A percentile compares a stretch with the other conserved stretches of the same genome.
Conservation (phyloP, 2,329 filamentous ascomycete species). For the Ceratocystiopsis brevicomis region DNA sequence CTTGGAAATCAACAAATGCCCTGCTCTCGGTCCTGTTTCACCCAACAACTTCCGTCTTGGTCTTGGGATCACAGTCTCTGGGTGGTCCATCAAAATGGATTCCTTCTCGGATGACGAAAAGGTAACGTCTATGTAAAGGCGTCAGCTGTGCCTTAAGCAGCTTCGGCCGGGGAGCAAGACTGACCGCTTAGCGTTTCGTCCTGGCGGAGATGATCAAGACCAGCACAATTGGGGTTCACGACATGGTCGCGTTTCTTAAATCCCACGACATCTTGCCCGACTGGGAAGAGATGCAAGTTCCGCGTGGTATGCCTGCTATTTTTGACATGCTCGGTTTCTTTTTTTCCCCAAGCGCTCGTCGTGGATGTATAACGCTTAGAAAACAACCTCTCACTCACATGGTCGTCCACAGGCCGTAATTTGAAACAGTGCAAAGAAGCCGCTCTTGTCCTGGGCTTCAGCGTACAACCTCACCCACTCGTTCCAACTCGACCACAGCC, state of each 20-base stretch:
- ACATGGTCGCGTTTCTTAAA: constrained; percentile 28
- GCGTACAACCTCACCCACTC: neutral
- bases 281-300: constrained; percentile 19
- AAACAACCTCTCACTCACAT: neutral
- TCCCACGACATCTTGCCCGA: constrained; percentile 14
- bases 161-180: too few relatives aligned
- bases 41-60: too few relatives aligned
- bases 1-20: too few relatives aligned
- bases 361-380: too few relatives aligned
- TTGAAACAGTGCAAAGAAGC: constrained; percentile 17
- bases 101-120: constrained; percentile 32
- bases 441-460: constrained; percentile 13
- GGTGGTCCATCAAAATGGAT: constrained; percentile 17
- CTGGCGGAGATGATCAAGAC: constrained; percentile 39
- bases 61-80: too few relatives aligned
- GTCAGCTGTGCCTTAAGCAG: too few relatives aligned
- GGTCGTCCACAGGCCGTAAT: constrained; percentile 14
- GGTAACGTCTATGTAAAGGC: constrained; percentile 17
- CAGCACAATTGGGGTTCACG: constrained; percentile 28
- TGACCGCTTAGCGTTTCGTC: constrained; percentile 28
- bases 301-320: constrained; percentile 13
- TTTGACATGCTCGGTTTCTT: too few relatives aligned
- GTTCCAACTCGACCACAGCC: too few relatives aligned
- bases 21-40: too few relatives aligned
- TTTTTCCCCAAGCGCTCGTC: too few relatives aligned